phyloP scores from a whole-genome alignment of 129 eudicot species.

The Tagetes patula region DNA sequence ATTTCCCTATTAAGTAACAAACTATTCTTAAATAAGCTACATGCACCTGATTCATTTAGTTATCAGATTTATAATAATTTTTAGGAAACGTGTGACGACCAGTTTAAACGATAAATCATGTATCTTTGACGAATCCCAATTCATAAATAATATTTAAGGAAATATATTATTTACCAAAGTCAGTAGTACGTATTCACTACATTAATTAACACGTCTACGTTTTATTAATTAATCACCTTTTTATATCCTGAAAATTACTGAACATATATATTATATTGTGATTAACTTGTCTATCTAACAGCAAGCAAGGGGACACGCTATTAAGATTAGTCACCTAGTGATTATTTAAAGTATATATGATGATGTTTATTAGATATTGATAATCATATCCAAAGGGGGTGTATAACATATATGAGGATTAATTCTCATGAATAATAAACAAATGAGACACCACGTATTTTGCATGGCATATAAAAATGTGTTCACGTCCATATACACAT shows the following conservation, averaged over 20 bases:
- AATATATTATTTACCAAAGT: constrained; percentile 5
- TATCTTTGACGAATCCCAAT: neutral
- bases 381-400: neutral
- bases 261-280: neutral
- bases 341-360: constrained; percentile 17
- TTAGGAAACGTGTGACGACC: neutral
- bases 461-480: neutral
- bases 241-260: neutral
- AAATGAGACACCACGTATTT: constrained; percentile 10
- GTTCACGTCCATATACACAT: neutral
- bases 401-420: constrained; percentile 4
- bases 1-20: neutral
- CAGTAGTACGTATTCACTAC: neutral
- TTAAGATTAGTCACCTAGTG: neutral
- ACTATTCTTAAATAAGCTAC: neutral
- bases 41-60: neutral
- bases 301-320: constrained; percentile 18
- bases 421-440: neutral
- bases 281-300: constrained; percentile 12
- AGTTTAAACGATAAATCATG: neutral
- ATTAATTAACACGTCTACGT: neutral
- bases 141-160: neutral
- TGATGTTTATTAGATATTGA: constrained; percentile 15
- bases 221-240: neutral
- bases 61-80: neutral